phyloP scores from a whole-genome alignment of 2,329 filamentous ascomycete species.

The Cladosporium sp. region DNA sequence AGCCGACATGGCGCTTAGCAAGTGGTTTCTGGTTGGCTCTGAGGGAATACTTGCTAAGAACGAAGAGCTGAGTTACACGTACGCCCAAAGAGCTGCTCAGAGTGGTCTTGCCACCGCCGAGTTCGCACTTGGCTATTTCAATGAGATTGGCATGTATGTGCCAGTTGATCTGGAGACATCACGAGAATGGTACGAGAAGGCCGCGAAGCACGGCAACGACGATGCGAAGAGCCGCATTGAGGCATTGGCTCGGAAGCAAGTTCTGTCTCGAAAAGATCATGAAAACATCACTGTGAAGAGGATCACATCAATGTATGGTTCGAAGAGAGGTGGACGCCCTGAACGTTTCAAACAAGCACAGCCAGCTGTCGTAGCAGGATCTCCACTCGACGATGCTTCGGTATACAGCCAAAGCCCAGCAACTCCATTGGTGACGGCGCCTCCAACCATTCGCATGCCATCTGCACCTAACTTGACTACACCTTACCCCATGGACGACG shows the following conservation, averaged over 20 bases:
- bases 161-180: conserved; percentile 79
- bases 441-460: not conserved
- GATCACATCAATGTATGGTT: conserved; percentile 61
- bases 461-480: conserved; percentile 15
- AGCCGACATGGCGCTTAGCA: conserved; percentile 91
- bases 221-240: conserved; percentile 80
- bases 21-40: conserved; percentile 96
- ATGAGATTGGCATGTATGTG: conserved; percentile 92
- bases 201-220: conserved; percentile 84
- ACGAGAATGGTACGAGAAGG: conserved; percentile 82
- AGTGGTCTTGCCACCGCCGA: conserved; percentile 83
- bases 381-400: conserved; percentile 6
- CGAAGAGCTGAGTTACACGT: conserved; percentile 85
- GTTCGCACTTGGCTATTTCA: conserved; percentile 95
- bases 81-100: conserved; percentile 79
- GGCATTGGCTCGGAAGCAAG: conserved; percentile 72
- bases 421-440: conserved; percentile 15
- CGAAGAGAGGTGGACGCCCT: conserved; percentile 45
- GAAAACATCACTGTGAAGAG: conserved; percentile 83
- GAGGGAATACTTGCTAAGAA: conserved; percentile 93
- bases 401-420: conserved; percentile 16
- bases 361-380: conserved; percentile 17
- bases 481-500: conserved; percentile 28
- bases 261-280: conserved; percentile 81
- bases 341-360: conserved; percentile 32